These are phyloP conservation scores for Penicillium dipodomyicola DNA, from an alignment of 495 filamentous ascomycete genomes.

Conservation along the genomic window DNA sequence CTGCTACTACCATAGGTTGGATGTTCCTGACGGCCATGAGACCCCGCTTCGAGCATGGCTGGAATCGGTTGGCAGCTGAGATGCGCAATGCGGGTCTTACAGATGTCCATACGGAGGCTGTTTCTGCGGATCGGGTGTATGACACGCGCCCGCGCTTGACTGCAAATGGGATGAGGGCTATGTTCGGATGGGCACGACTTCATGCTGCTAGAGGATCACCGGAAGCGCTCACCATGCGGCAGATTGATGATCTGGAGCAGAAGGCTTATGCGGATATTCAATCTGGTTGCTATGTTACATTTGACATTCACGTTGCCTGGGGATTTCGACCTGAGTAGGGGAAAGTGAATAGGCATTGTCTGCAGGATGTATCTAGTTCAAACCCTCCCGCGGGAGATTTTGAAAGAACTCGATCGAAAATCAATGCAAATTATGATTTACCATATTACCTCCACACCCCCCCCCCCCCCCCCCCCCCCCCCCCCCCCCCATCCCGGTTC, in stretches of 20 bases:
- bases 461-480: too few relatives aligned
- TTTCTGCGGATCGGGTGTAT: neutral
- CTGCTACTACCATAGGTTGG: constrained; percentile 5
- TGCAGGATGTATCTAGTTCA: neutral
- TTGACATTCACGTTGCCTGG: constrained; percentile 9
- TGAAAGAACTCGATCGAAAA: neutral
- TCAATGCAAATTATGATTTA: neutral
- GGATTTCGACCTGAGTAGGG: neutral
- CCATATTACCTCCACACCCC: neutral
- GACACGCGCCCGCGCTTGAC: neutral
- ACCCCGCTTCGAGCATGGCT: neutral
- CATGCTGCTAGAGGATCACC: constrained; percentile 7
- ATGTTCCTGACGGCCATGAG: constrained; percentile 9
- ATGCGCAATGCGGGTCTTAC: neutral
- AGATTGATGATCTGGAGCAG: constrained; percentile 15
- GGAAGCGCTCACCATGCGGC: constrained; percentile 3
- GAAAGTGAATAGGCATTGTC: neutral
- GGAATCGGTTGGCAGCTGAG: neutral
- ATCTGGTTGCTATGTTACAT: constrained; percentile 17
- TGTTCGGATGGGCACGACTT: constrained; percentile 15
- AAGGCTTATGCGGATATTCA: constrained; percentile 17
- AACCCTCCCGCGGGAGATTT: neutral
- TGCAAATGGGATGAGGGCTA: constrained; percentile 14
- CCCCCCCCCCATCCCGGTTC: too few relatives aligned
- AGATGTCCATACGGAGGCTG: neutral